Percentiles rank a stretch among this genome's conserved stretches.
These are phyloP conservation scores for Leishmania lainsoni DNA, from an alignment of 208 protist species.

Conservation along the genomic window DNA sequence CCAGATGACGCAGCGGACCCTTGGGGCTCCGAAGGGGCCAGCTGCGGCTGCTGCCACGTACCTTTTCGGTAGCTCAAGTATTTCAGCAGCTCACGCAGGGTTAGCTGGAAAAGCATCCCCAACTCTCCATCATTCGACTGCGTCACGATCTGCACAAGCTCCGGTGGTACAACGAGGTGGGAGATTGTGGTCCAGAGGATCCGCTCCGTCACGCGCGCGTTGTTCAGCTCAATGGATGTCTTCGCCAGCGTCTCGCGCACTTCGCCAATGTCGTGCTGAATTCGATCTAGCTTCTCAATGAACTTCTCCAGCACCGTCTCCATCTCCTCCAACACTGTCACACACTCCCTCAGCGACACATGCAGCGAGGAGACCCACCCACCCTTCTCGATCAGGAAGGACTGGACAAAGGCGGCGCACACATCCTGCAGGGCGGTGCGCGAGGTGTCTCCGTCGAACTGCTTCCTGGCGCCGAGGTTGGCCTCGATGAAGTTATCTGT, in stretches of 20 bases:
- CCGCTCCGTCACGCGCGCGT: slow-evolving; percentile 48
- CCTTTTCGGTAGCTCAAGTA: slow-evolving; percentile 67
- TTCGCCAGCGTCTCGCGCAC: slow-evolving; percentile 61
- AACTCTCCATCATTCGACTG: slow-evolving; percentile 74
- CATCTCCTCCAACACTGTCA: slow-evolving; percentile 61
- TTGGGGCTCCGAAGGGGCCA: not conserved
- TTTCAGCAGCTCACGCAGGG: slow-evolving; percentile 49
- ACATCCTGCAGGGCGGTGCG: slow-evolving; percentile 44
- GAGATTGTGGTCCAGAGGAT: slow-evolving; percentile 63
- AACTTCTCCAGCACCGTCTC: slow-evolving; percentile 70
- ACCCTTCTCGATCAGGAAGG: slow-evolving; percentile 57
- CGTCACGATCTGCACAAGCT: slow-evolving; percentile 78
- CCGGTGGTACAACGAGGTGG: slow-evolving; percentile 70
- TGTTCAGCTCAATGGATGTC: slow-evolving; percentile 50
- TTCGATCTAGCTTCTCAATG: slow-evolving; percentile 61
- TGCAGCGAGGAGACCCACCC: slow-evolving; percentile 67
- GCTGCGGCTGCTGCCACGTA: slow-evolving; percentile 30
- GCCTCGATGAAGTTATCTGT: slow-evolving; percentile 53
- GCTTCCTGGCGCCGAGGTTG: slow-evolving; percentile 35
- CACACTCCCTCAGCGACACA: slow-evolving; percentile 55
- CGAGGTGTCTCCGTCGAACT: slow-evolving; percentile 42
- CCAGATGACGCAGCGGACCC: not conserved
- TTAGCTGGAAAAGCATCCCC: slow-evolving; percentile 67
- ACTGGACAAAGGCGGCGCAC: slow-evolving; percentile 72
- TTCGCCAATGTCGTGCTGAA: slow-evolving; percentile 78